Conservation (phyloP, 805 yeast genomes). For the Candida schatavii region DNA sequence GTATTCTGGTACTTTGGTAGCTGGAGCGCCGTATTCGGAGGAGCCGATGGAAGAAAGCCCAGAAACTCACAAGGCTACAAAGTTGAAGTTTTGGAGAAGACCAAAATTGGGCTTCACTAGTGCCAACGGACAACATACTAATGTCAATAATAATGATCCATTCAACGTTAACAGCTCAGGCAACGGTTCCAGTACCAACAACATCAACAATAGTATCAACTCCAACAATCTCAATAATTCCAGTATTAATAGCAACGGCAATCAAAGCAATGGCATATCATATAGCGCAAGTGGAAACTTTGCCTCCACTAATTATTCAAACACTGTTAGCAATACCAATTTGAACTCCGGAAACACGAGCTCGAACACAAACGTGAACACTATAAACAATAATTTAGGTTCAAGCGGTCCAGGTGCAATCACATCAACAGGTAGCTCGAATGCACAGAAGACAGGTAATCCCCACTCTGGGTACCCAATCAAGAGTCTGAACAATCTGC, state of each 20-base stretch:
- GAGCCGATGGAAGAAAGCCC: conserved; percentile 18
- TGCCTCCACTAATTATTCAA: conserved; percentile 4
- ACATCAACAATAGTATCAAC: conserved; percentile 8
- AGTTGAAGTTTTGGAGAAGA: conserved; percentile 44
- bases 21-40: conserved; percentile 13
- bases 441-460: no score
- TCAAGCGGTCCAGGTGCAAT: not conserved
- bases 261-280: conserved; percentile 8
- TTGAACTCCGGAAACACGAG: not conserved
- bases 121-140: not conserved
- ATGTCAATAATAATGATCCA: conserved; percentile 6
- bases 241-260: conserved; percentile 5
- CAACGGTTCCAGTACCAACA: conserved; percentile 6
- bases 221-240: conserved; percentile 3
- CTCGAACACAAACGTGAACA: not conserved
- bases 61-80: conserved; percentile 40
- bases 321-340: conserved; percentile 5
- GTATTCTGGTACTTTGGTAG: conserved; percentile 4
- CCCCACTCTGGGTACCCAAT: no score
- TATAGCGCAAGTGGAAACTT: conserved; percentile 7
- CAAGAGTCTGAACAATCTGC: not conserved
- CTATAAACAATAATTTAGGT: no score
- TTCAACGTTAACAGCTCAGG: conserved; percentile 6
- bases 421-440: no score
- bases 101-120: conserved; percentile 30